A percentile compares a stretch with the other conserved stretches of the same genome.
These are phyloP conservation scores for Ascocoryne sarcoides DNA, from an alignment of 2,329 filamentous ascomycete species.

Conservation along the genomic window DNA sequence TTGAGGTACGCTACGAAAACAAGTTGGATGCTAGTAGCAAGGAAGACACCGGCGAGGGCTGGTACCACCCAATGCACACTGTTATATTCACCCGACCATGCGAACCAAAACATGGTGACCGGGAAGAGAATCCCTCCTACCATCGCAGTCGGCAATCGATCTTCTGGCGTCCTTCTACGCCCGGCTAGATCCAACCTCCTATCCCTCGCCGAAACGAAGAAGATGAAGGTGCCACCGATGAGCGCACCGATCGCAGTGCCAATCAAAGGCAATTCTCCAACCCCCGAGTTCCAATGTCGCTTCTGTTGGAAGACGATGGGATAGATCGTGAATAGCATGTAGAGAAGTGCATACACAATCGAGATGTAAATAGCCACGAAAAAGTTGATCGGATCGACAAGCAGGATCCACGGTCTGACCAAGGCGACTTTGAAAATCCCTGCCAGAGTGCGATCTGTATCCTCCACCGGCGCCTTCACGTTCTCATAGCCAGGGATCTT, in stretches of 20 bases:
- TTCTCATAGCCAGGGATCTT: constrained; percentile 44
- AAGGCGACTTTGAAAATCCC: constrained; percentile 68
- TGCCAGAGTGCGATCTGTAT: constrained; percentile 45
- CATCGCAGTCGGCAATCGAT: constrained; percentile 46
- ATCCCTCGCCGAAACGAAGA: constrained; percentile 34
- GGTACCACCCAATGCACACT: constrained; percentile 40
- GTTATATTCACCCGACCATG: constrained; percentile 41
- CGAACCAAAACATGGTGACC: constrained; percentile 40
- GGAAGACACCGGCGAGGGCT: constrained; percentile 35
- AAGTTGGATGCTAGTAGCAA: constrained; percentile 33
- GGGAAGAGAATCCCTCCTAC: constrained; percentile 45
- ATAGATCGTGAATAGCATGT: constrained; percentile 27
- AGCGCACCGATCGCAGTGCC: constrained; percentile 45
- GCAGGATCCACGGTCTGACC: constrained; percentile 79
- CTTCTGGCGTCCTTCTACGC: constrained; percentile 33
- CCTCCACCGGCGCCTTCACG: constrained; percentile 47
- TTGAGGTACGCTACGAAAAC: constrained; percentile 48
- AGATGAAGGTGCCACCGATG: constrained; percentile 35
- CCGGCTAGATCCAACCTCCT: constrained; percentile 27
- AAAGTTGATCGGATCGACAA: constrained; percentile 83
- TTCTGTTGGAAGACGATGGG: constrained; percentile 25
- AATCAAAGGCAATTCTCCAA: constrained; percentile 57
- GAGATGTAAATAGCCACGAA: constrained; percentile 79
- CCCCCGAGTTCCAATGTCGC: constrained; percentile 37
- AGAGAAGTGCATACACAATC: constrained; percentile 22